phyloP scores from a whole-genome alignment of 2,329 filamentous ascomycete genomes.

The Aspergillus ustus region DNA sequence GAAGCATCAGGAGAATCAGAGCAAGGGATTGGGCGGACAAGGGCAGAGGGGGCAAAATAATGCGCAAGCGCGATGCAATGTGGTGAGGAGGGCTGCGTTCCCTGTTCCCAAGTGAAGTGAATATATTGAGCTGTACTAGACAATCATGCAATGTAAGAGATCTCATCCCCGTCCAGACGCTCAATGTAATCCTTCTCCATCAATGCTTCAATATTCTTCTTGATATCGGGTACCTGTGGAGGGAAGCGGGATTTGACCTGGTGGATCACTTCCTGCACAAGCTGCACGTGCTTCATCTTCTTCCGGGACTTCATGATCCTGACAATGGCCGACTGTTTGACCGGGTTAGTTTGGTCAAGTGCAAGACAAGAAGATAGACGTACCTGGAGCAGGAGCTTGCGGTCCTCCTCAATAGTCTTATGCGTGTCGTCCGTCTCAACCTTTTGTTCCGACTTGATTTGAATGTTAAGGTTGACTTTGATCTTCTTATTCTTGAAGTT shows the following conservation, averaged over 20 bases:
- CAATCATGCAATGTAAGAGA: slow-evolving; percentile 85
- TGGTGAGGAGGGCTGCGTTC: neutral
- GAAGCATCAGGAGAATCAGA: neutral
- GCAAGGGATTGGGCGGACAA: too few species aligned
- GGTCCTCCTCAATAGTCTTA: slow-evolving; percentile 98
- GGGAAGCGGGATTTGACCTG: slow-evolving; percentile 93
- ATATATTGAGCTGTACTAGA: slow-evolving; percentile 7
- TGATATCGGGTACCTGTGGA: slow-evolving; percentile 93
- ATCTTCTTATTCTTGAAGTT: slow-evolving; percentile 99
- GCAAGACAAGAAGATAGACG: slow-evolving; percentile 44
- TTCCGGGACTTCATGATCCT: slow-evolving; percentile 99
- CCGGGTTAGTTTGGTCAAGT: slow-evolving; percentile 15
- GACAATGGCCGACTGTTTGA: slow-evolving; percentile 85
- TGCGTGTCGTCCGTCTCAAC: slow-evolving; percentile 96
- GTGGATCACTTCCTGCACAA: slow-evolving; percentile 92
- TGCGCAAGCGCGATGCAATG: neutral
- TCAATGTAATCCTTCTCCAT: slow-evolving; percentile 99
- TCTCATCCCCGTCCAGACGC: slow-evolving; percentile 88
- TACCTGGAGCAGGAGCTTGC: slow-evolving; percentile 96
- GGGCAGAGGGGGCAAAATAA: neutral
- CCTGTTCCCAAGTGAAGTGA: slow-evolving; percentile 7
- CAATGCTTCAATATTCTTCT: slow-evolving; percentile 98
- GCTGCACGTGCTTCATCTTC: slow-evolving; percentile 95
- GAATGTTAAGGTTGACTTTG: slow-evolving; percentile 93
- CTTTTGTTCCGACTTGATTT: slow-evolving; percentile 93